These are phyloP conservation scores for Betula pendula DNA, from an alignment of 306 rosid genomes.

Conservation along the genomic window DNA sequence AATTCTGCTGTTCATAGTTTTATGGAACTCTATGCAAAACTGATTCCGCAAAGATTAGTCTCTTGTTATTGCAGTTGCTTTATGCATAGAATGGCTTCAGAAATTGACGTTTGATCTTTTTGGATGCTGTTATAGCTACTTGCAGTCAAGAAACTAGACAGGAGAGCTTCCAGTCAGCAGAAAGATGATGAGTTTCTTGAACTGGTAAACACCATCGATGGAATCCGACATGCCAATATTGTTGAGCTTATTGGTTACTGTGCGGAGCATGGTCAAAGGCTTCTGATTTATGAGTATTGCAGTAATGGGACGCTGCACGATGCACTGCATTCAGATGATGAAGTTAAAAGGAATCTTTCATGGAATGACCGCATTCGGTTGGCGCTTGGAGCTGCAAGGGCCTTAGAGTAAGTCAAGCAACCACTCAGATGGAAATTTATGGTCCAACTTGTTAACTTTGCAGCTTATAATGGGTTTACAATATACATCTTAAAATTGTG, in stretches of 20 bases:
- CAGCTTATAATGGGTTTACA: constrained; percentile 2
- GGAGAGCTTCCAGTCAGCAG: constrained; percentile 59
- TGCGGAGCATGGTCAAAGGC: constrained; percentile 97
- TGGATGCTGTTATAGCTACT: constrained; percentile 61
- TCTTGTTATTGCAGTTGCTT: too few relatives aligned
- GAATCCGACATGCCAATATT: constrained; percentile 75
- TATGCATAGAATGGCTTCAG: constrained; percentile 25
- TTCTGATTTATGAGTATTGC: constrained; percentile 87
- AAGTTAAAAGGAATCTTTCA: constrained; percentile 55
- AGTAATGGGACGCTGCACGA: constrained; percentile 79
- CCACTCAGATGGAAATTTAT: constrained; percentile 2
- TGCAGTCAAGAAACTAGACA: constrained; percentile 88
- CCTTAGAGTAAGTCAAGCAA: constrained; percentile 79
- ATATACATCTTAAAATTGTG: not conserved
- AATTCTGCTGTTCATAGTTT: too few relatives aligned
- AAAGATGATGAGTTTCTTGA: constrained; percentile 85
- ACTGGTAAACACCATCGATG: constrained; percentile 70
- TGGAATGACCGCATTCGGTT: constrained; percentile 88
- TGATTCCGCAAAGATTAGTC: too few relatives aligned
- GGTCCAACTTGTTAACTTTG: not conserved
- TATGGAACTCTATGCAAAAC: too few relatives aligned
- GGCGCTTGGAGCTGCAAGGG: constrained; percentile 97
- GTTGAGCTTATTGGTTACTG: constrained; percentile 90
- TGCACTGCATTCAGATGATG: constrained; percentile 75
- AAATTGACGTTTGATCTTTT: constrained; percentile 25